Evolutionary conservation across 2,329 filamentous ascomycete genomes (phyloP), one percentile per base, ranked within the genome.

Genomic region (Ophioceras dolichostomum): DNA sequence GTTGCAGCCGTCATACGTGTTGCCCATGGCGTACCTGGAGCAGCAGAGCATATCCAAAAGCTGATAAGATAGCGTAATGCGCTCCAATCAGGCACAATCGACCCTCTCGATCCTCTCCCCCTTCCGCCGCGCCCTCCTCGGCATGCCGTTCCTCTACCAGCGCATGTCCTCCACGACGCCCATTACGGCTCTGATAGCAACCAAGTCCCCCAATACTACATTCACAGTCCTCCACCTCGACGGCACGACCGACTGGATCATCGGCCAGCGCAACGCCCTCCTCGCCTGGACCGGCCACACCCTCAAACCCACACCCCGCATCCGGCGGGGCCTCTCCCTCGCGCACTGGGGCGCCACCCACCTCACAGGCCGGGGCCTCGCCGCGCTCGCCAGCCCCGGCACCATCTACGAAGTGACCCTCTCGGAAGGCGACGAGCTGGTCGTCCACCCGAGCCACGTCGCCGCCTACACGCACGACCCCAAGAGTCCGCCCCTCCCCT

Each of bases 221-320:
- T 88, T 98, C 48, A 79, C 83, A 10, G 76, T 94, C 7, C 70
- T 98, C 19, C 83, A 89, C 54, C 74, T 98, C 36, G 87, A 98
- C 63, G 91, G 91, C 40, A 86, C 87, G 4, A 79, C 87, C 40
- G 91, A 98, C 61, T 98, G 91, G 89, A 84, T 94, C 67, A 67
- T 98, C 8, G 74, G 85, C 6, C 88, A 96, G 56, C 74, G 85
- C 43, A 81, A 84, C 46, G 87, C 87, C 2, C 68, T 98, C 37
- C 68, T 96, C n/a, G 91, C 91, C 38, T 98, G 91, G 91, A 94
- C 89, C 0, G 91, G 91, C 20, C 84, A 94, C 55, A 87, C 85
- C 1, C 67, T 98, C 38, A 67, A 69, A 13, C 70, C 91, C 32
- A 78, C 76, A 26, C 85, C 88, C 3, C 79, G 76, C 33, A 67